Conservation (phyloP, 768 basidiomycete genomes). For the Exidia glandulosa region DNA sequence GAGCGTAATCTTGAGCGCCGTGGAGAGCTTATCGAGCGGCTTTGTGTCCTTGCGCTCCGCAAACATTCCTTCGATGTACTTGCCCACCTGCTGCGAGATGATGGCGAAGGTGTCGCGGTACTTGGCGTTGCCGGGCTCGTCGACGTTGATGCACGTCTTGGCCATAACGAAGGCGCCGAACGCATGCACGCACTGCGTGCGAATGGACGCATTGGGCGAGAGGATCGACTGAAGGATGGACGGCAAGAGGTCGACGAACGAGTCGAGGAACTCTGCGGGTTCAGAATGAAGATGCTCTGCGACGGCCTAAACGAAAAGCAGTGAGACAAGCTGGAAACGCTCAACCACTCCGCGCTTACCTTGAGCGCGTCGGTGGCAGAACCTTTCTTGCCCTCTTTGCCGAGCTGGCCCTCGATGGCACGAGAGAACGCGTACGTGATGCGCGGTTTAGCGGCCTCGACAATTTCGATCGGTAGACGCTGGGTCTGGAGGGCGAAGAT, state of each 20-base stretch:
- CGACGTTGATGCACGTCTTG: background rate
- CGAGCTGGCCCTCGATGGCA: conserved; percentile 73
- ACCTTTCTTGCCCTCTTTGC: conserved; percentile 84
- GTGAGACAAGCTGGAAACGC: background rate
- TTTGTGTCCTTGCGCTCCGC: background rate
- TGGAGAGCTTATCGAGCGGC: background rate
- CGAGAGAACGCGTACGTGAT: conserved; percentile 64
- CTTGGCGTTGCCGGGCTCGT: background rate
- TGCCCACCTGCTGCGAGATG: conserved; percentile 18
- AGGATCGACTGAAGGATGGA: conserved; percentile 54
- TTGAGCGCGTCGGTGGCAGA: conserved; percentile 68
- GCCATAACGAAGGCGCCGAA: background rate
- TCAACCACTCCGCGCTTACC: conserved; percentile 24
- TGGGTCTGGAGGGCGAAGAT: conserved; percentile 67
- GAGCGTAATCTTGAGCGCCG: background rate
- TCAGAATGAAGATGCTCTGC: conserved; percentile 53
- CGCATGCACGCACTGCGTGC: background rate
- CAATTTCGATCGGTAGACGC: conserved; percentile 50
- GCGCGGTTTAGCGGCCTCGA: conserved; percentile 50
- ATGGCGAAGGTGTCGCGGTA: background rate
- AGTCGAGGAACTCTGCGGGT: conserved; percentile 56
- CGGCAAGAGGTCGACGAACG: conserved; percentile 48
- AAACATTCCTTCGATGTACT: conserved; percentile 23
- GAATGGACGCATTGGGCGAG: conserved; percentile 24
- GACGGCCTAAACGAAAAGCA: conserved; percentile 40